These are phyloP conservation scores for Trypanosoma caninum DNA, from an alignment of 208 protist genomes.

Conservation along the genomic window DNA sequence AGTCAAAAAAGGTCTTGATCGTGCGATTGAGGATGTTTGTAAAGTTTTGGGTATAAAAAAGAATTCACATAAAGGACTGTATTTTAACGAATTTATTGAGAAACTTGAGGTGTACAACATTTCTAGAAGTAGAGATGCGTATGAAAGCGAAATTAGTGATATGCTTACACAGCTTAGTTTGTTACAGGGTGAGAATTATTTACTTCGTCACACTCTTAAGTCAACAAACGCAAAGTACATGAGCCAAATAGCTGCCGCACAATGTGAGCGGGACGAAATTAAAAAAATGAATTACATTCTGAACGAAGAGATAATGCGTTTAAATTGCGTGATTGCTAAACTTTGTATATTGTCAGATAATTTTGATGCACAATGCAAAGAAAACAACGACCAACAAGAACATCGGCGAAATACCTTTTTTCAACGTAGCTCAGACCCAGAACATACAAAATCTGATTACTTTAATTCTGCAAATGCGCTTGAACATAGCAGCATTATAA, in stretches of 20 bases:
- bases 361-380: slow-evolving; percentile 34
- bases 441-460: too few relatives aligned
- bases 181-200: slow-evolving; percentile 53
- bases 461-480: too few relatives aligned
- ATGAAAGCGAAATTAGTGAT: slow-evolving; percentile 68
- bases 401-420: slow-evolving; percentile 27
- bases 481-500: too few relatives aligned
- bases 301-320: slow-evolving; percentile 28
- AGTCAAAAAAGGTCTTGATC: slow-evolving; percentile 42
- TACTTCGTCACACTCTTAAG: slow-evolving; percentile 44
- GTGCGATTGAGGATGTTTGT: slow-evolving; percentile 38
- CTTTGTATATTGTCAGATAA: slow-evolving; percentile 40
- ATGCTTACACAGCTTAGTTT: slow-evolving; percentile 46
- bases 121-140: slow-evolving; percentile 45
- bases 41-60: slow-evolving; percentile 28
- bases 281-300: slow-evolving; percentile 27
- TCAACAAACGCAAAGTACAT: slow-evolving; percentile 40
- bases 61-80: slow-evolving; percentile 36
- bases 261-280: slow-evolving; percentile 39
- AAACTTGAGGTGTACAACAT: slow-evolving; percentile 27
- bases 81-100: slow-evolving; percentile 46
- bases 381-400: slow-evolving; percentile 25
- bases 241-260: slow-evolving; percentile 35
- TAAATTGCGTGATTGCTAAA: slow-evolving; percentile 45
- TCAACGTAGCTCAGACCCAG: too few relatives aligned